Base-by-base conservation (phyloP, 768 basidiomycete genomes). In the Psilocybe azurescens region DNA sequence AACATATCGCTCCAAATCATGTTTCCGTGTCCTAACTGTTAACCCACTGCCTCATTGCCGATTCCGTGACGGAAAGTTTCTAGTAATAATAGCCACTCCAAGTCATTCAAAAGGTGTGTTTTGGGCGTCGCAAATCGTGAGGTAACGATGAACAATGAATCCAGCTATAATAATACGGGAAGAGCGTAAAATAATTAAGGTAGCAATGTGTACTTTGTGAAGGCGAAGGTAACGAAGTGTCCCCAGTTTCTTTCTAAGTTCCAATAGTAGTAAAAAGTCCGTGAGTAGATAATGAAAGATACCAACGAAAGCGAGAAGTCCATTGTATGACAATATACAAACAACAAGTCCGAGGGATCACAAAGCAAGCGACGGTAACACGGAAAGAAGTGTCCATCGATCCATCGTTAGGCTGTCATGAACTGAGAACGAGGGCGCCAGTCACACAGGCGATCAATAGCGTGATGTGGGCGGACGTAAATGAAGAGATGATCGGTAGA, bases 391-490 rank as follows among this genome's bases (percentile, higher is more conserved):
- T n/a, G 32, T 38, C 53, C 53, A 33, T 54, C 33, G 33, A 36
- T 36, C 24, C 33, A 36, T 36, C 13, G 5, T 29, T 24, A 36
- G 33, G 30, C 38, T 24, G 52, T 62, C 51, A 63, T 59, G 36
- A 58, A 39, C 52, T 38, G 5, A 63, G 39, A 18, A 11, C 30
- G 24, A 58, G 44, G 29, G 29, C 56, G 24, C 50, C 46, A 30
- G 47, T 54, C 57, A 52, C 57, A 32, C 30, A 46, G 62, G 57
- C 46, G 30, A 55, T 18, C 46, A 48, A 16, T 5, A 63, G 62
- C 10, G 30, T 13, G n/a, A 54, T 30, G 30, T 30, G 33, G 8
- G 18, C 30, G 39, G 38, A 32, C 18, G 32, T 20, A 24, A 24
- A 24, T 20, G 58, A 20, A 30, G 20, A 14, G 9, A 39, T 18